phyloP scores from a whole-genome alignment of 495 filamentous ascomycete species.

The Cercophora samala region DNA sequence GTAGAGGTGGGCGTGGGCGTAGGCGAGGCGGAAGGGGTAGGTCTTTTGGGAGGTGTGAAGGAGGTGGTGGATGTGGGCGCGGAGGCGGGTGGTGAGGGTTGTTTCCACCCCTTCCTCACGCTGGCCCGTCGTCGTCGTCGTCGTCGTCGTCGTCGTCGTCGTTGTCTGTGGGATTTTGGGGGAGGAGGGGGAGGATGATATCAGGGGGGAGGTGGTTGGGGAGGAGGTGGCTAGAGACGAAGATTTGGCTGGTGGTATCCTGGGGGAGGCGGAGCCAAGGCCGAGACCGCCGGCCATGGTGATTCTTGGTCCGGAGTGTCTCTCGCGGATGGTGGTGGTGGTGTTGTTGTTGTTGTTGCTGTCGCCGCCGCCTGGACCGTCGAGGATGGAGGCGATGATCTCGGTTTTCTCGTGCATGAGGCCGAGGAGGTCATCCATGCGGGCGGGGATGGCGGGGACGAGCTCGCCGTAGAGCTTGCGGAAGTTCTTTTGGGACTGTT shows the following conservation, averaged over 20 bases:
- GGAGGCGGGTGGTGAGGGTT: background rate
- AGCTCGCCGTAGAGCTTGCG: background rate
- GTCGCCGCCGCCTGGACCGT: background rate
- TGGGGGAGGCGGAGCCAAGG: too few relatives aligned
- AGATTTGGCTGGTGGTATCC: too few relatives aligned
- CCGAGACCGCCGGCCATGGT: background rate
- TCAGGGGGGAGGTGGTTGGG: background rate
- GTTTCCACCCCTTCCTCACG: too few relatives aligned
- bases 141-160: too few relatives aligned
- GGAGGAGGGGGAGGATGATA: background rate
- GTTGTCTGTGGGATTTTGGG: too few relatives aligned
- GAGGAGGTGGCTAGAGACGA: background rate
- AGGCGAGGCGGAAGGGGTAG: background rate
- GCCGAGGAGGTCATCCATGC: background rate
- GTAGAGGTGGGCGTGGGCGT: conserved; percentile 4
- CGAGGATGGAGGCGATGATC: background rate
- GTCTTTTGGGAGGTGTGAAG: background rate
- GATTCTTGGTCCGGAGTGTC: background rate
- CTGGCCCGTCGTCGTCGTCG: too few relatives aligned
- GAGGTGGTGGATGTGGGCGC: background rate
- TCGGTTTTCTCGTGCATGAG: background rate
- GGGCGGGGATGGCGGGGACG: background rate
- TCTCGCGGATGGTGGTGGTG: background rate
- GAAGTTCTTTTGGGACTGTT: background rate
- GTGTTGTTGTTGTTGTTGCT: too few relatives aligned